These are phyloP conservation scores for Maudiozyma serrabonitensis DNA, from an alignment of 805 yeast genomes.

Conservation along the genomic window DNA sequence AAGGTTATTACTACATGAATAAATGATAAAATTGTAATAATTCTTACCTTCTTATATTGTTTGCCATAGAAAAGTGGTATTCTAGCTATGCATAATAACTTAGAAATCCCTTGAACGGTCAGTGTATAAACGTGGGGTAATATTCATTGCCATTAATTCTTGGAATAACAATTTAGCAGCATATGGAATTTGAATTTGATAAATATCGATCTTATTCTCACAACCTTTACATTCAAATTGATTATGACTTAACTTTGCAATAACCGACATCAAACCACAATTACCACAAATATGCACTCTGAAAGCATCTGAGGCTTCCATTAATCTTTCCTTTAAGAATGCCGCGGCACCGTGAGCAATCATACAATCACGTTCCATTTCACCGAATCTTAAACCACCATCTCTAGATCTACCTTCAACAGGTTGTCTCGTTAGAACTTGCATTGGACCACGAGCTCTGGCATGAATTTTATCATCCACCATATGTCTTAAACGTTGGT, in stretches of 20 bases:
- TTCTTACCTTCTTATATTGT: no score
- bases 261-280: conserved; percentile 96
- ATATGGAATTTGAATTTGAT: conserved; percentile 95
- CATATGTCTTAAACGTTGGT: conserved; percentile 98
- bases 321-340: conserved; percentile 90
- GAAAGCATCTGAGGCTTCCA: conserved; percentile 99
- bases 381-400: conserved; percentile 99
- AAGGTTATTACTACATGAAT: no score
- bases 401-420: conserved; percentile 99
- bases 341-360: conserved; percentile 99
- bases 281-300: conserved; percentile 97
- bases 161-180: conserved; percentile 98
- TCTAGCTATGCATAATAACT: neutral
- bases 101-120: conserved; percentile 51
- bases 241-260: conserved; percentile 93
- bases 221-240: conserved; percentile 98
- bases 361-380: conserved; percentile 99
- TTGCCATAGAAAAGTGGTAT: no score
- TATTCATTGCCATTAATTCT: conserved; percentile 99
- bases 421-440: conserved; percentile 95
- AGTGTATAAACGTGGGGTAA: conserved; percentile 94
- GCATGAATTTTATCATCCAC: conserved; percentile 99
- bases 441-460: conserved; percentile 98
- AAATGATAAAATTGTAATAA: no score
- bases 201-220: conserved; percentile 95